Conservation (phyloP, 257 asterid species). For the Solanum lycopersicoides region DNA sequence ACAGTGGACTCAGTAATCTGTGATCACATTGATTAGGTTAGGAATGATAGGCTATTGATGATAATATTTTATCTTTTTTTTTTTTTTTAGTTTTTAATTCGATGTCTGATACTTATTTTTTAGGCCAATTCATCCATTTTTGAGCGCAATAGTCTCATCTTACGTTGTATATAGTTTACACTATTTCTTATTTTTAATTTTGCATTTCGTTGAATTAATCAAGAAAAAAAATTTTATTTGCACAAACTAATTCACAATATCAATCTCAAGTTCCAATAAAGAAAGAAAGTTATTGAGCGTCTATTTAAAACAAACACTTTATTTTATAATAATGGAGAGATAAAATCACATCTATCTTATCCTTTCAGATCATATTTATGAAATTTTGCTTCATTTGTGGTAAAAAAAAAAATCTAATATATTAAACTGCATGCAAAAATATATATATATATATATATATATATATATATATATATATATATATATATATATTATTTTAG, state of each 20-base stretch:
- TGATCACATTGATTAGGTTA: not conserved
- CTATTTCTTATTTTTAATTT: not conserved
- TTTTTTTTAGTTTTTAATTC: not conserved
- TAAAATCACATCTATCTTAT: too few species aligned
- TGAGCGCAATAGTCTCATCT: too few species aligned
- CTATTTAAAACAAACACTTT: not conserved
- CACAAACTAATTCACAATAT: not conserved
- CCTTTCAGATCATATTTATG: not conserved
- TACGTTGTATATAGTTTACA: too few species aligned
- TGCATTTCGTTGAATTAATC: not conserved
- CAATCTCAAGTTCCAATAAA: not conserved
- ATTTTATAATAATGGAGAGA: not conserved
- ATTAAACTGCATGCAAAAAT: not conserved
- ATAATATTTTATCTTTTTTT: not conserved
- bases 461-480: too few species aligned
- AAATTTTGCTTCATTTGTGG: not conserved
- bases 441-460: too few species aligned
- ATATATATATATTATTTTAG: not conserved
- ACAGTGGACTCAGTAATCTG: not conserved
- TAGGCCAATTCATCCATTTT: not conserved
- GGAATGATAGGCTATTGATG: not conserved
- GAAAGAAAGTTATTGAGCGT: rapidly evolving
- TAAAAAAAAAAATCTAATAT: too few species aligned
- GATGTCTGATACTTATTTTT: not conserved
- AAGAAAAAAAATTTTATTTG: not conserved